phyloP scores from a whole-genome alignment of 2,329 filamentous ascomycete genomes.

The Elsinoe arachidis region DNA sequence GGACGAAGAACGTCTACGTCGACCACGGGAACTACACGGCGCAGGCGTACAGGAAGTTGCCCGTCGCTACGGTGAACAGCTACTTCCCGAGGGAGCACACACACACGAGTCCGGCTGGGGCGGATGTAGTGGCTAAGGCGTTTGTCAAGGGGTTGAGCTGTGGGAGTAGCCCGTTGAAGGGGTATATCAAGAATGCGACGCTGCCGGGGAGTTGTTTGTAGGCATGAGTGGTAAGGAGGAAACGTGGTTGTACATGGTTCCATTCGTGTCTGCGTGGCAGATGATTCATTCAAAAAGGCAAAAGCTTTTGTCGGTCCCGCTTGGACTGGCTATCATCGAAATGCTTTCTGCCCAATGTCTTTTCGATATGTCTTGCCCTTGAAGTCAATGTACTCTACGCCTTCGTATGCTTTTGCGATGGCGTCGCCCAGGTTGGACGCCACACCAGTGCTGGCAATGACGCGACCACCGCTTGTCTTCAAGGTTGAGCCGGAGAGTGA shows the following conservation, averaged over 20 bases:
- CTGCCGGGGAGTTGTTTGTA: constrained; percentile 1
- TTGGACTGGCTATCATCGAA: constrained; percentile 18
- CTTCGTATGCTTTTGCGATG: constrained; percentile 78
- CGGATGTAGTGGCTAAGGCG: constrained; percentile 46
- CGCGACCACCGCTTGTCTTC: constrained; percentile 74
- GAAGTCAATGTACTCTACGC: constrained; percentile 71
- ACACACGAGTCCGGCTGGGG: constrained; percentile 50
- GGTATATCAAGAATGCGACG: constrained; percentile 15
- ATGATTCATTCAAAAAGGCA: neutral
- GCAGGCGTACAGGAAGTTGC: constrained; percentile 44
- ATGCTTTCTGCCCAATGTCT: constrained; percentile 65
- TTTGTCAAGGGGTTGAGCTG: constrained; percentile 45
- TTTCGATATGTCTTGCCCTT: constrained; percentile 85
- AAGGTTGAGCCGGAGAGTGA: constrained; percentile 55
- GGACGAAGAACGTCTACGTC: constrained; percentile 42
- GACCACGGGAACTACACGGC: constrained; percentile 54
- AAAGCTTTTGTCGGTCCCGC: neutral
- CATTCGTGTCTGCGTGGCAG: constrained; percentile 5
- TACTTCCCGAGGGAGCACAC: constrained; percentile 55
- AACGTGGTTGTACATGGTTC: neutral
- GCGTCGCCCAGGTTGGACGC: constrained; percentile 69
- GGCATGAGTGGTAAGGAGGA: neutral
- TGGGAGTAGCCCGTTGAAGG: constrained; percentile 8
- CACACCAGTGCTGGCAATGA: constrained; percentile 84
- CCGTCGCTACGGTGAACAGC: constrained; percentile 41